Evolutionary conservation across 805 yeast genomes (phyloP).

Genomic region (Saturnispora halmiae): DNA sequence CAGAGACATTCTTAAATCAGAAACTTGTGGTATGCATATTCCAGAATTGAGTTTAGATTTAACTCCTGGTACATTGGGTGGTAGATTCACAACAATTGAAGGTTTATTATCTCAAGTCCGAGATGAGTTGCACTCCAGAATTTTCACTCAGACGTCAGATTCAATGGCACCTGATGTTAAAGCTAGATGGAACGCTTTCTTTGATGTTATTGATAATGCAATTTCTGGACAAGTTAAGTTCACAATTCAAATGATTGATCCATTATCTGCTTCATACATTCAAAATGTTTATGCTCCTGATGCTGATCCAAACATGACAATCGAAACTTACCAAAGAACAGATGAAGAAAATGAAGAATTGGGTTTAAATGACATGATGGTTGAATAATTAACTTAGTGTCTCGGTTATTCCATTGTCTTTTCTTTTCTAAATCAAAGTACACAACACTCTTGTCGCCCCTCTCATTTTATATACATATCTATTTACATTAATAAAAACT

Average conservation of each 20-base stretch:
- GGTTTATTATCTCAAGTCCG: conserved; percentile 83
- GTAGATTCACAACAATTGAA: conserved; percentile 94
- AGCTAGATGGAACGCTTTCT: conserved; percentile 75
- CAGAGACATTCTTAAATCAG: conserved; percentile 90
- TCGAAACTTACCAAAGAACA: conserved; percentile 87
- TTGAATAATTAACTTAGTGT: no score
- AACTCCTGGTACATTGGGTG: conserved; percentile 95
- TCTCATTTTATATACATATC: no score
- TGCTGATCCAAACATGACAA: conserved; percentile 88
- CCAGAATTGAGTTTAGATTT: conserved; percentile 89
- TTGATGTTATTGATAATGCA: conserved; percentile 67
- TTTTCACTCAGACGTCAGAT: conserved; percentile 78
- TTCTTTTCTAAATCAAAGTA: no score
- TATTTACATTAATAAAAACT: no score
- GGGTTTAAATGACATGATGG: conserved; percentile 55
- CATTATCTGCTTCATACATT: conserved; percentile 88
- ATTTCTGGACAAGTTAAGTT: conserved; percentile 72
- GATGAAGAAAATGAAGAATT: conserved; percentile 83
- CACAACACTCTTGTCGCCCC: no score
- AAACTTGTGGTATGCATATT: conserved; percentile 75
- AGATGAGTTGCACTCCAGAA: conserved; percentile 81
- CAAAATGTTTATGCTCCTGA: conserved; percentile 99
- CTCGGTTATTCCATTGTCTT: no score
- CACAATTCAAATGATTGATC: conserved; percentile 87
- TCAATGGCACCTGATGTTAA: conserved; percentile 77